These are phyloP conservation scores for Coprinopsis sp. DNA, from an alignment of 768 basidiomycete genomes.

Conservation along the genomic window DNA sequence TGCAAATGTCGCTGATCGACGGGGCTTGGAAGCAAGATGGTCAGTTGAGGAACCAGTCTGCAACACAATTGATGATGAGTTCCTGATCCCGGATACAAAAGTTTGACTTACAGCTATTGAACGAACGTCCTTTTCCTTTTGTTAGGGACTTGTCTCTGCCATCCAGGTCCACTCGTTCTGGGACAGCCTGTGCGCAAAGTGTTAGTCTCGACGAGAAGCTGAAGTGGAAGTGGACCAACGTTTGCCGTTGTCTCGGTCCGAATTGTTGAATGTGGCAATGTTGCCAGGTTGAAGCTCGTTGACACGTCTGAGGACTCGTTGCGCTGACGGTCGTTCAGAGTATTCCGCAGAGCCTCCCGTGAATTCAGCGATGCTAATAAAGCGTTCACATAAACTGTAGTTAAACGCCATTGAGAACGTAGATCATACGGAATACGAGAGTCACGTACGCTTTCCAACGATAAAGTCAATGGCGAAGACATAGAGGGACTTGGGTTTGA, in stretches of 20 bases:
- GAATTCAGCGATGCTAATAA: slow-evolving; percentile 43
- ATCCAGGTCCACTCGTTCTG: too few relatives aligned
- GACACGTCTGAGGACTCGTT: slow-evolving; percentile 25
- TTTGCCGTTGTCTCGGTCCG: slow-evolving; percentile 2
- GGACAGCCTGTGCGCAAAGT: too few relatives aligned
- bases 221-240: too few relatives aligned
- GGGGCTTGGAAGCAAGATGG: background rate
- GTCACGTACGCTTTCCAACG: slow-evolving; percentile 42
- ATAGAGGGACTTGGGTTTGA: slow-evolving; percentile 40
- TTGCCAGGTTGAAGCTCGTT: slow-evolving; percentile 23
- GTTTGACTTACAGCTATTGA: background rate
- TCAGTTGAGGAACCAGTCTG: background rate
- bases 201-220: too few relatives aligned
- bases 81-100: too few relatives aligned
- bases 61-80: too few relatives aligned
- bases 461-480: slow-evolving; percentile 47
- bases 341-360: slow-evolving; percentile 28
- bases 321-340: slow-evolving; percentile 17
- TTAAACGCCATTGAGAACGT: background rate
- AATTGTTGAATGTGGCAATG: slow-evolving; percentile 1
- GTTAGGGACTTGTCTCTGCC: too few relatives aligned
- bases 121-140: too few relatives aligned
- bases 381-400: slow-evolving; percentile 43
- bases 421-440: background rate
- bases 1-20: background rate